Evolutionary conservation across 805 yeast species (phyloP).

Genomic region (Jamesozyma lodderae): DNA sequence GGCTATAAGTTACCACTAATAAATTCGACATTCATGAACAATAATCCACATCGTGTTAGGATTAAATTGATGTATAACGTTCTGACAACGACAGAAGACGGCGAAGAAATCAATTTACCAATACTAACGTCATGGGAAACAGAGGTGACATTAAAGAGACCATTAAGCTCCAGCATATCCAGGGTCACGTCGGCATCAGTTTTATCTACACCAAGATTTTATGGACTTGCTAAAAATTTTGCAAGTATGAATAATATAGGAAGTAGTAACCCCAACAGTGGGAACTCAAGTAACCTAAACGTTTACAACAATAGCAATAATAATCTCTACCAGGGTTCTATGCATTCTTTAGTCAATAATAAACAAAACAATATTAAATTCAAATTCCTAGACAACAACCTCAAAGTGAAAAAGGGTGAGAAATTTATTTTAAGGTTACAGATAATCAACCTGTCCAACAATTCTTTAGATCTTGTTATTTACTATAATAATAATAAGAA

Average conservation of each 20-base stretch:
- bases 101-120: constrained; percentile 6
- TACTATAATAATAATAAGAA: constrained; percentile 19
- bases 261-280: background rate
- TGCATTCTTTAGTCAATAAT: constrained; percentile 16
- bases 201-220: constrained; percentile 13
- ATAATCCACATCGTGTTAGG: constrained; percentile 18
- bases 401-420: constrained; percentile 17
- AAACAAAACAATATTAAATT: constrained; percentile 21
- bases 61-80: constrained; percentile 17
- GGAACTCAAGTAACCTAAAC: background rate
- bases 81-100: background rate
- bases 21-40: background rate
- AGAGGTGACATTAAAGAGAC: constrained; percentile 24
- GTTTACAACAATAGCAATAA: background rate
- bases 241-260: background rate
- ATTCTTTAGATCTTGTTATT: constrained; percentile 23
- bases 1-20: constrained; percentile 22
- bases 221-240: constrained; percentile 7
- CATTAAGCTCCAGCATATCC: constrained; percentile 1
- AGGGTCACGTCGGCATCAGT: constrained; percentile 3
- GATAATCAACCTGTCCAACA: constrained; percentile 21
- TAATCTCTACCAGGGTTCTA: constrained; percentile 6
- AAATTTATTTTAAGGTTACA: constrained; percentile 22
- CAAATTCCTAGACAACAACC: constrained; percentile 18
- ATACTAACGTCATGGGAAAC: constrained; percentile 27